Conservation (phyloP, 441 rosid genomes). For the Hypseocharis bilobata region DNA sequence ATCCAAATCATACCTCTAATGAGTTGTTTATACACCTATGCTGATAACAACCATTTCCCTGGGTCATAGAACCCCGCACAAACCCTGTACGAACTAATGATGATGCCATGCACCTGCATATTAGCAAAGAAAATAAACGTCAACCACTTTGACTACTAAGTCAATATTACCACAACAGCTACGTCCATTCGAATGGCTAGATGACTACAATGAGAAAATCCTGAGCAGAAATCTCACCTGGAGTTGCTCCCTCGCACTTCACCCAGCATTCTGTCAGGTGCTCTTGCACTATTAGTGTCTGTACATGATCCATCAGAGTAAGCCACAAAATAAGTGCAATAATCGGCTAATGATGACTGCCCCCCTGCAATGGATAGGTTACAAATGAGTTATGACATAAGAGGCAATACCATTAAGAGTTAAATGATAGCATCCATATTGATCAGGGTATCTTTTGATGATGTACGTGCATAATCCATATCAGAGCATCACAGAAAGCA, state of each 20-base stretch:
- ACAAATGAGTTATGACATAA: not conserved
- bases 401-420: not conserved
- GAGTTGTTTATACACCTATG: conserved; percentile 73
- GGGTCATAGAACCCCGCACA: conserved; percentile 84
- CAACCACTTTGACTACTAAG: conserved; percentile 17
- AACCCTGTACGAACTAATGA: conserved; percentile 88
- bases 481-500: not conserved
- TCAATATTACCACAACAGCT: not conserved
- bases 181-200: not conserved
- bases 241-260: conserved; percentile 91
- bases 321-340: conserved; percentile 92
- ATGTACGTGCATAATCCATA: not conserved
- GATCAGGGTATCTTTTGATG: too few species aligned
- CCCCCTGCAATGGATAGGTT: conserved; percentile 53
- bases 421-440: not conserved
- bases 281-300: conserved; percentile 78
- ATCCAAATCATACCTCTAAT: conserved; percentile 54
- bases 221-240: conserved; percentile 42
- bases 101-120: conserved; percentile 78
- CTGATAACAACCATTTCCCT: conserved; percentile 96
- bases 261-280: conserved; percentile 95
- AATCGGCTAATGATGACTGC: conserved; percentile 94
- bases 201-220: not conserved
- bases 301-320: conserved; percentile 98
- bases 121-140: conserved; percentile 20